Evolutionary conservation across 2,329 filamentous ascomycete genomes (phyloP).

Genomic region (Chaetomiaceae sp.): DNA sequence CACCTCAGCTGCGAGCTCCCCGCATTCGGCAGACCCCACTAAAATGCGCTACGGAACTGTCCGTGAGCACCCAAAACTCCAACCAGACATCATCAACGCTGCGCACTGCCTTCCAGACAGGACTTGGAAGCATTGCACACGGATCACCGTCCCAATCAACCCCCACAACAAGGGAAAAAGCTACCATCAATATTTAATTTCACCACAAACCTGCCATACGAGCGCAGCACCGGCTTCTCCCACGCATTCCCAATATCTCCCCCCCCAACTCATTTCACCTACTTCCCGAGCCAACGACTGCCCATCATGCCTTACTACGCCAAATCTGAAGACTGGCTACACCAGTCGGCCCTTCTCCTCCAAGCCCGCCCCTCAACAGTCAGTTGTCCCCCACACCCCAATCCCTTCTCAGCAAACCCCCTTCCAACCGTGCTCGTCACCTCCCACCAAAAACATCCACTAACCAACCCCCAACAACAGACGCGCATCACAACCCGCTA

Average conservation of each 20-base stretch:
- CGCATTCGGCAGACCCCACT: conserved; percentile 19
- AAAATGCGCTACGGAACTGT: conserved; percentile 9
- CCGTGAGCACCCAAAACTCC: conserved; percentile 15
- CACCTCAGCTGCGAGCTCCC: conserved; percentile 15
- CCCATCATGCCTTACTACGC: conserved; percentile 48
- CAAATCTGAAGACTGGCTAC: conserved; percentile 86
- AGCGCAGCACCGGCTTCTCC: too few species aligned
- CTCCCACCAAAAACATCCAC: conserved; percentile 15
- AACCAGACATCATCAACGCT: conserved; percentile 3
- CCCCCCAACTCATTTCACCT: not conserved
- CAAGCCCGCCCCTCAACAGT: conserved; percentile 82
- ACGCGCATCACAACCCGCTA: conserved; percentile 92
- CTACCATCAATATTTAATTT: too few species aligned
- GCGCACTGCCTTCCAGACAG: not conserved
- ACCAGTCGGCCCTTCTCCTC: conserved; percentile 78
- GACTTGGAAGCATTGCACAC: too few species aligned
- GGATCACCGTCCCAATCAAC: too few species aligned
- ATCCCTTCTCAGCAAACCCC: not conserved
- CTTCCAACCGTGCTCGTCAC: not conserved
- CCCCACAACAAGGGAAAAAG: too few species aligned
- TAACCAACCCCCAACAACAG: conserved; percentile 41
- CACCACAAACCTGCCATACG: too few species aligned
- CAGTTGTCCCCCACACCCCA: conserved; percentile 33
- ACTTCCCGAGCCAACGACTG: too few species aligned
- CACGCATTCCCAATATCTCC: not conserved